These are phyloP conservation scores for Arthrobotrys entomopaga DNA, from an alignment of 2,329 filamentous ascomycete species.

Conservation along the genomic window DNA sequence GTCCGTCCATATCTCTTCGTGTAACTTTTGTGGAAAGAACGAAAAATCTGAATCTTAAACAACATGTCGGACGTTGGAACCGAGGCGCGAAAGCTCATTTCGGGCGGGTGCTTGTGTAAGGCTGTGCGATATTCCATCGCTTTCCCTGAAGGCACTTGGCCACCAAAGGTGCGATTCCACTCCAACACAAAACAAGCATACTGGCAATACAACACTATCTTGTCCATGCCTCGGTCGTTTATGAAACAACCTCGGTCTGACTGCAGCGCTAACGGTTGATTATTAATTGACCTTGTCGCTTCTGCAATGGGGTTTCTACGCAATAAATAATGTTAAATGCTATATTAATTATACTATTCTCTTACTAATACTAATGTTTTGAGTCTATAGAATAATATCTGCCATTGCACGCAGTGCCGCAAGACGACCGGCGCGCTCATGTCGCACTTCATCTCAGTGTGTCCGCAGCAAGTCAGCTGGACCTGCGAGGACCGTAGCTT, in stretches of 20 bases:
- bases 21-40: conserved; percentile 9
- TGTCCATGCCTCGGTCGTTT: too few relatives aligned
- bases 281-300: too few relatives aligned
- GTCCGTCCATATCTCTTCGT: background rate
- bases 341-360: too few relatives aligned
- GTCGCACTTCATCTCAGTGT: conserved; percentile 63
- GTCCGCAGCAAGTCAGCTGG: conserved; percentile 61
- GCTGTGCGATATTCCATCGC: conserved; percentile 66
- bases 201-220: too few relatives aligned
- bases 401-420: conserved; percentile 69
- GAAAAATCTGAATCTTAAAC: conserved; percentile 4
- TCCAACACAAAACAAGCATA: conserved; percentile 8
- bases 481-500: conserved; percentile 57
- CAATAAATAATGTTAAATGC: too few relatives aligned
- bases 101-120: conserved; percentile 68
- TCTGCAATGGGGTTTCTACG: too few relatives aligned
- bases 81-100: conserved; percentile 60
- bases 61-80: conserved; percentile 11
- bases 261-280: too few relatives aligned
- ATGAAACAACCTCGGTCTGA: too few relatives aligned
- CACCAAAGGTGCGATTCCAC: conserved; percentile 33
- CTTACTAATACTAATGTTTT: too few relatives aligned
- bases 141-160: conserved; percentile 62
- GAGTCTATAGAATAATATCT: conserved; percentile 62
- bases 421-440: conserved; percentile 66